phyloP scores from a whole-genome alignment of 1,284 basidiomycete genomes.

The Trametes versicolor region DNA sequence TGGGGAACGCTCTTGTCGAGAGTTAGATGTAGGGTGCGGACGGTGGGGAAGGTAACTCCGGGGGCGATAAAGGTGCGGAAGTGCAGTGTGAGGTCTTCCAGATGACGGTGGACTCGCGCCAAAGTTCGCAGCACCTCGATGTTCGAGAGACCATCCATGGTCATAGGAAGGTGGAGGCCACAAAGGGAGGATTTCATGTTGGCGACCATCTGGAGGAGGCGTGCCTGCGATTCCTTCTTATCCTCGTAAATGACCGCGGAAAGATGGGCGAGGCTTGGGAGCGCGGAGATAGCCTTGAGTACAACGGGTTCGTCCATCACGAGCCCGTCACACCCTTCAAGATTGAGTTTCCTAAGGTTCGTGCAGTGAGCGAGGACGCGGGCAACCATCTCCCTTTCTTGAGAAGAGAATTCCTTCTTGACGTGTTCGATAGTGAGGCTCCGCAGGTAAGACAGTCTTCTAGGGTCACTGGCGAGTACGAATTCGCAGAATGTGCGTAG shows the following conservation, averaged over 20 bases:
- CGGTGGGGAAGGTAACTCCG: not conserved
- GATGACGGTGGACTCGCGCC: not conserved
- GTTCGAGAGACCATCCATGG: not conserved
- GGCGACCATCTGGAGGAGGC: not conserved
- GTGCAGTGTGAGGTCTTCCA: slow-evolving; percentile 7
- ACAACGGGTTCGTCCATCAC: slow-evolving; percentile 1
- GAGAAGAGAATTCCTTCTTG: not conserved
- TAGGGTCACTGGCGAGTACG: slow-evolving; percentile 1
- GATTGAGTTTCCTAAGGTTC: slow-evolving; percentile 9
- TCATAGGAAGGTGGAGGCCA: not conserved
- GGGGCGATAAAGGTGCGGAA: not conserved
- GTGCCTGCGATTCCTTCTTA: not conserved
- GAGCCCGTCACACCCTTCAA: slow-evolving; percentile 17
- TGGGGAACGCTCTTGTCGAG: not conserved
- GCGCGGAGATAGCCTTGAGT: not conserved
- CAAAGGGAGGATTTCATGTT: not conserved
- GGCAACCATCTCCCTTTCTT: slow-evolving; percentile 1
- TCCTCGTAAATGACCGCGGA: not conserved
- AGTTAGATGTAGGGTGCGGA: slow-evolving; percentile 18
- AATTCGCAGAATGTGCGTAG: slow-evolving; percentile 19
- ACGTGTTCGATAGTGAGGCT: slow-evolving; percentile 13
- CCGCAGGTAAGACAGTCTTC: slow-evolving; percentile 14
- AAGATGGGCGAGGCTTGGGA: slow-evolving; percentile 8
- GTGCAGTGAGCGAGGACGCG: slow-evolving; percentile 5
- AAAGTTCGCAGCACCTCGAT: not conserved